Evolutionary conservation across 257 asterid genomes (phyloP), one percentile per base, ranked within the genome.

Genomic region (Paraleonurus japonicus): DNA sequence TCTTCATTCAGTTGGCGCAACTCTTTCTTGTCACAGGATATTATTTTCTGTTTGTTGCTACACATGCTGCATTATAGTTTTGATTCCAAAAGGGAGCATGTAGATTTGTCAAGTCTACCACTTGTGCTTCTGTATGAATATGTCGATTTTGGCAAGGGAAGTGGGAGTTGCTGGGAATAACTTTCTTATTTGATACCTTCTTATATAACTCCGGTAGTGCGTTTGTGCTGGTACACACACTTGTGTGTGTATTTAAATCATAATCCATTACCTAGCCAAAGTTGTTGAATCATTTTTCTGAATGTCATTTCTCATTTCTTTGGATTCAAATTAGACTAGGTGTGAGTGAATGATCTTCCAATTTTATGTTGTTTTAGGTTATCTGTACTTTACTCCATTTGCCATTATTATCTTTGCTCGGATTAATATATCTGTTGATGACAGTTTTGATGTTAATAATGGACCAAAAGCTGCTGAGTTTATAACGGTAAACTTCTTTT

Each of bases 391-490:
- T 62, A 32, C 27, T 61, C 12, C 58, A 12, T 61, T 72, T 11
- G 9, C 51, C 26, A 60, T 15, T 26, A 22, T 32, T 28, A 78
- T 22, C 41, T 43, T 70, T 50, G 41, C 63, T 50, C 24, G 23
- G 35, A 51, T 65, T 80, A 53, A 75, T 45, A 35, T 50, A 16
- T 67, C 47, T 54, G 13, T 35, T 65, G 74, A 48, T 72, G 30
- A 79, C 96, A 95, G 99, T 79, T 95, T 95, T 83, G 98, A 95
- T 80, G 84, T 89, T 67, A 71, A 88, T 71, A 92, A 89, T 83
- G 99, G 99, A 82, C 98, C 98, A 17, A 87, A 81, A 78, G 96
- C 97, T 81, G 99, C 99, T 24, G 97, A 95, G 65, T 95, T 85
- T 81, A 95, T 95, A 57, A 76, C 79, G 96, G 99, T 89, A 67